phyloP scores from a whole-genome alignment of 2,329 filamentous ascomycete genomes.

The Arthrobotrys pseudoclavata region DNA sequence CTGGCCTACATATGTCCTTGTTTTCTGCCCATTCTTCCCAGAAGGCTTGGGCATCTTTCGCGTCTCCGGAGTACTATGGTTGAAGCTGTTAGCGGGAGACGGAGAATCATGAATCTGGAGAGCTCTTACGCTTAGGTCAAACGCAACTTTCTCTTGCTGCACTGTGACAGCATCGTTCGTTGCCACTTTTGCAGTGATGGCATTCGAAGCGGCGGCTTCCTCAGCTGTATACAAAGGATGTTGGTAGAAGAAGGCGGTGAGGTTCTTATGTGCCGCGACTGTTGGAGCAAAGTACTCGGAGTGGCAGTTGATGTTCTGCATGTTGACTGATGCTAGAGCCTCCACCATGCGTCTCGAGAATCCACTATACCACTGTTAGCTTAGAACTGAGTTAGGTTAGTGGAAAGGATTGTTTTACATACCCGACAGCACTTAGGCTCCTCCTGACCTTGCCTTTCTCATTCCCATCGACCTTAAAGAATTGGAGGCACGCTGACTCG shows the following conservation, averaged over 20 bases:
- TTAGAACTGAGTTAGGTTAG: not conserved
- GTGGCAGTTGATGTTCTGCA: slow-evolving; percentile 51
- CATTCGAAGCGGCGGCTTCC: slow-evolving; percentile 2
- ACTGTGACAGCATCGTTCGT: slow-evolving; percentile 43
- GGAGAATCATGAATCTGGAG: not conserved
- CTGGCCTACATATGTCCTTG: slow-evolving; percentile 47
- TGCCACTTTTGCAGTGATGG: slow-evolving; percentile 20
- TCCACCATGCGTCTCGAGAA: slow-evolving; percentile 52
- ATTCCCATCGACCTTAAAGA: slow-evolving; percentile 26
- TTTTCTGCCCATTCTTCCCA: slow-evolving; percentile 56
- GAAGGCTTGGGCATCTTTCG: slow-evolving; percentile 46
- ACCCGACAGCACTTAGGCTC: slow-evolving; percentile 48
- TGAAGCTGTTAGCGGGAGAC: slow-evolving; percentile 5
- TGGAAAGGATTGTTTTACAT: slow-evolving; percentile 11
- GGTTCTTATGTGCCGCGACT: slow-evolving; percentile 43
- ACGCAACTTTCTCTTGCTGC: slow-evolving; percentile 52
- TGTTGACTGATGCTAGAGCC: slow-evolving; percentile 48
- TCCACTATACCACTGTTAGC: slow-evolving; percentile 33
- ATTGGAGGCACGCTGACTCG: slow-evolving; percentile 44
- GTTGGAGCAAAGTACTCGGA: slow-evolving; percentile 57
- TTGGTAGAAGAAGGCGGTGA: slow-evolving; percentile 58
- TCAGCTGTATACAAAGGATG: slow-evolving; percentile 46
- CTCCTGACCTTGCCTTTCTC: slow-evolving; percentile 28
- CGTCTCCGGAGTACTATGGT: slow-evolving; percentile 41
- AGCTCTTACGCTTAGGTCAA: slow-evolving; percentile 46